Base-by-base conservation (phyloP, 352 stramenopile genomes). In the Thalassiosira pacifica region DNA sequence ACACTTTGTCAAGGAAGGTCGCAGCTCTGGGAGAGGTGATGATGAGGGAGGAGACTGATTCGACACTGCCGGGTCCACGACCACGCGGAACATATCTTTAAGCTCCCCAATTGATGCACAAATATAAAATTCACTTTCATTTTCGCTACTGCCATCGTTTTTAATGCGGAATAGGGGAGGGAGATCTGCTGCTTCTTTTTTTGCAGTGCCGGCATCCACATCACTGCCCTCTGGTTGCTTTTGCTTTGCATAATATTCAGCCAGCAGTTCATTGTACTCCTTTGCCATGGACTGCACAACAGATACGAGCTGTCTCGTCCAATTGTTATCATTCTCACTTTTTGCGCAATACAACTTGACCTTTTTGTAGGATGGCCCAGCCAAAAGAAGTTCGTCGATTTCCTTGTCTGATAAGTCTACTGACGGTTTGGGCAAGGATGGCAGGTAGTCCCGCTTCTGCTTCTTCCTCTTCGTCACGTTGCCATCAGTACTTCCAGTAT, bases 1-100 rank as follows among this genome's bases (percentile, higher is more conserved):
- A 65, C 90, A 95, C 76, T 83, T 88, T 13, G 91, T 95, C 16
- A 95, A 73, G 6, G 83, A 87, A n/a, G 87, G 88, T 76, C 88
- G 92, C 61, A 92, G 89, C 55, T 89, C 82, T 22, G 18, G 71
- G 63, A 55, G 32, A 64, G 48, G 16, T 45, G 57, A n/a, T 18
- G 53, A 18, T 53, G 24, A 45, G 19, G 22, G 10, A 11, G 40
- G 13, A 45, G 34, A 34, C 78, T 65, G n/a, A 31, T 76, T 64
- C n/a, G 69, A 52, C 34, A 45, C 48, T 19, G 52, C 63, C 34
- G 80, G 72, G 77, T 90, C 78, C 42, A 94, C 79, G 4, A 84
- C 42, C 64, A 94, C 92, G 22, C 70, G 18, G 83, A 94, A 94
- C 60, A 71, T 57, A 64, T 83, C 67, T 18, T 72, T 53, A 27